Evolutionary conservation across 148 eudicot genomes (phyloP).

Genomic region (Silene latifolia): DNA sequence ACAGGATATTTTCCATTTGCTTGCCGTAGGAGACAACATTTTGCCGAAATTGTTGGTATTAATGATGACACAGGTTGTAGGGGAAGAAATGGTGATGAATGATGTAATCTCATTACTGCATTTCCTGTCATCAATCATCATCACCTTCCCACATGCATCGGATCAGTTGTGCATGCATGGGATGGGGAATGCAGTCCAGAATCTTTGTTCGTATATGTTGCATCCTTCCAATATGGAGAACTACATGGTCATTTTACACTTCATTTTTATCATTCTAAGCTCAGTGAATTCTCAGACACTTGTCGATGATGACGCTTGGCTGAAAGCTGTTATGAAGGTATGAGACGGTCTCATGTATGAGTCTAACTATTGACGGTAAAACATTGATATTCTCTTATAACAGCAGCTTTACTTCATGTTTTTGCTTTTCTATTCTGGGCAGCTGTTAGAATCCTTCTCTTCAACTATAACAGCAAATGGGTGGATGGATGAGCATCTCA

Average conservation of each 20-base stretch:
- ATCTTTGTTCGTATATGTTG: constrained; percentile 36
- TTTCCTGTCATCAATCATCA: constrained; percentile 37
- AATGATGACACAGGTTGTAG: constrained; percentile 47
- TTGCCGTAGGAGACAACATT: constrained; percentile 58
- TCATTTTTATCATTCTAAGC: constrained; percentile 55
- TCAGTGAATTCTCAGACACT: constrained; percentile 53
- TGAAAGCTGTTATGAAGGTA: constrained; percentile 60
- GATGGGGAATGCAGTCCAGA: constrained; percentile 51
- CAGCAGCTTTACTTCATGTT: not conserved
- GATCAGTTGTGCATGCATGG: constrained; percentile 77
- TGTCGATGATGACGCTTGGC: constrained; percentile 60
- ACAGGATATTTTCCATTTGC: constrained; percentile 48
- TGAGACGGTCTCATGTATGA: not conserved
- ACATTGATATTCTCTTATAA: not conserved
- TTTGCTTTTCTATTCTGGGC: constrained; percentile 11
- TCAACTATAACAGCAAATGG: constrained; percentile 34
- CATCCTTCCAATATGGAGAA: constrained; percentile 35
- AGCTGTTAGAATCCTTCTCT: constrained; percentile 61
- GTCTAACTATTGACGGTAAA: not conserved
- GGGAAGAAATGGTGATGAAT: constrained; percentile 37
- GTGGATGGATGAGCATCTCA: constrained; percentile 59
- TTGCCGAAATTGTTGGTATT: constrained; percentile 50
- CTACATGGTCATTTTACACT: constrained; percentile 34
- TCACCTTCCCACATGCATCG: constrained; percentile 65
- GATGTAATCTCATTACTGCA: constrained; percentile 52